Evolutionary conservation across 805 yeast species (phyloP).

Genomic region (Cephaloascus fragrans): DNA sequence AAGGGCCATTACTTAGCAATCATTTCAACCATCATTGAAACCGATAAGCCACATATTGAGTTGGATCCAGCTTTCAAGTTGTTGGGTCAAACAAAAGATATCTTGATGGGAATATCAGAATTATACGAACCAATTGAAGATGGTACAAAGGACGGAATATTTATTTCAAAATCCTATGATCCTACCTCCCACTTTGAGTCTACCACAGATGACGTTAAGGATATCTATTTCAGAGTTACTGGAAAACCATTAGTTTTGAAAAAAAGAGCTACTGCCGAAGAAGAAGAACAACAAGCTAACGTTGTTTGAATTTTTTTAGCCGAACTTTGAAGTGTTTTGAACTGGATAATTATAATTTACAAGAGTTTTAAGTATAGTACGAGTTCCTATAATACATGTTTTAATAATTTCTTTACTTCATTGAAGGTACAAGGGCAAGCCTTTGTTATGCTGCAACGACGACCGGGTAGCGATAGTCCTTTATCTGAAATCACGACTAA

Average conservation of each 20-base stretch:
- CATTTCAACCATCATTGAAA: conserved; percentile 89
- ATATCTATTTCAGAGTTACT: conserved; percentile 80
- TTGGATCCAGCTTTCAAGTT: conserved; percentile 89
- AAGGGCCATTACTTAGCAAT: conserved; percentile 88
- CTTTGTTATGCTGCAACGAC: too few species aligned
- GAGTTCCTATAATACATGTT: too few species aligned
- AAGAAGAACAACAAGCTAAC: conserved; percentile 36
- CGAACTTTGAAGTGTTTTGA: too few species aligned
- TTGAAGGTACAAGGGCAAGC: too few species aligned
- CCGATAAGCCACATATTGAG: conserved; percentile 86
- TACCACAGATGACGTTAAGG: conserved; percentile 94
- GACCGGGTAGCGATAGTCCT: too few species aligned
- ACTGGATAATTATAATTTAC: too few species aligned
- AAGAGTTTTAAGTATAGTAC: too few species aligned
- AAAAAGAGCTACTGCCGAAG: conserved; percentile 61
- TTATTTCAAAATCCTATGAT: conserved; percentile 82
- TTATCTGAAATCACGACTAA: too few species aligned
- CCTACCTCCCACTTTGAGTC: conserved; percentile 93
- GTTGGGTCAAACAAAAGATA: conserved; percentile 70
- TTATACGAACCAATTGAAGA: conserved; percentile 79
- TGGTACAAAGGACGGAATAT: conserved; percentile 73
- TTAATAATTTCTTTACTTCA: too few species aligned
- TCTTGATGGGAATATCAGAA: conserved; percentile 91
- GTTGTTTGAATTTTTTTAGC: too few species aligned
- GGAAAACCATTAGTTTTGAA: conserved; percentile 88